Percentiles rank a stretch among this genome's conserved stretches.
phyloP scores from a whole-genome alignment of 768 basidiomycete genomes.

The Amanita fuliginea region DNA sequence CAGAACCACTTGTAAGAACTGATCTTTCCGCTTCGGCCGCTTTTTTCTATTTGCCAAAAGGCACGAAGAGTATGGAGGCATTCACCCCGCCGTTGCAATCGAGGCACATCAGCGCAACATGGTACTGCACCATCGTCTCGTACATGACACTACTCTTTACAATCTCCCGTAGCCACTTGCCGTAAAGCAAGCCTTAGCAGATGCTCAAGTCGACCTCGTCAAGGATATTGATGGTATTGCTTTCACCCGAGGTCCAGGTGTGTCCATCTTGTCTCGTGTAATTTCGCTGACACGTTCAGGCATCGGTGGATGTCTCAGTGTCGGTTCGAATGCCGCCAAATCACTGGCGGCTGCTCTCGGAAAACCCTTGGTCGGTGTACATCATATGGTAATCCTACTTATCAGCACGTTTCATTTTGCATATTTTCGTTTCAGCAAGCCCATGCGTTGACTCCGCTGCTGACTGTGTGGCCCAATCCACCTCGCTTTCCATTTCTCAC shows the following conservation, averaged over 20 bases:
- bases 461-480: constrained; percentile 41
- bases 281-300: constrained; percentile 26
- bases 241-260: constrained; percentile 82
- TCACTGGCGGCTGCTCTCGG: constrained; percentile 65
- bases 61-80: constrained; percentile 56
- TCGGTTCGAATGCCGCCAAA: constrained; percentile 77
- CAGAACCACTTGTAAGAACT: constrained; percentile 49
- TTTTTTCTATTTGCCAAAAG: constrained; percentile 20
- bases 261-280: constrained; percentile 9
- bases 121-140: constrained; percentile 24
- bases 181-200: constrained; percentile 52
- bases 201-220: constrained; percentile 45
- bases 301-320: constrained; percentile 71
- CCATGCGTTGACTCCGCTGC: constrained; percentile 73
- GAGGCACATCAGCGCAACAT: constrained; percentile 72
- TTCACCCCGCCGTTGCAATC: constrained; percentile 71
- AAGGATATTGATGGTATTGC: constrained; percentile 77
- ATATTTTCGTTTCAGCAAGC: constrained; percentile 56
- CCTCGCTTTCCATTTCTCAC: constrained; percentile 80
- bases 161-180: constrained; percentile 51
- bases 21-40: not conserved
- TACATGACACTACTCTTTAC: not conserved
- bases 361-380: constrained; percentile 82
- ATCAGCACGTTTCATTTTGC: not conserved
- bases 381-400: constrained; percentile 75